A percentile compares a stretch with the other conserved stretches of the same genome.
These are phyloP conservation scores for Elaeagnus macrophylla DNA, from an alignment of 306 rosid species.

Conservation along the genomic window DNA sequence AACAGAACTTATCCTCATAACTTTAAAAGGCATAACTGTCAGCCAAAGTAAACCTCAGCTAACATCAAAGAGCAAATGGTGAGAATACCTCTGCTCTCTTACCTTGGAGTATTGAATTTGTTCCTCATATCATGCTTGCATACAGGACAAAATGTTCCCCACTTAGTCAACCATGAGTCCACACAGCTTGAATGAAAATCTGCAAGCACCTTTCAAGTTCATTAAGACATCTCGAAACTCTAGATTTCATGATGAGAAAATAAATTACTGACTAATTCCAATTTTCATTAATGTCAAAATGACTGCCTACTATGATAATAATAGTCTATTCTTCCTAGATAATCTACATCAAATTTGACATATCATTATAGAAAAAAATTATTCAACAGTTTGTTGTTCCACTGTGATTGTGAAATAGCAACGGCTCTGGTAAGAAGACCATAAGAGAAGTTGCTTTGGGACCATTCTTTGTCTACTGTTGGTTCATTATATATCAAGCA, in stretches of 20 bases:
- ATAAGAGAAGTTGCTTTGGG: too few relatives aligned
- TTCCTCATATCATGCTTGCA: slow-evolving; percentile 32
- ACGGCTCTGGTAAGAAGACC: too few relatives aligned
- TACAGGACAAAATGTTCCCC: slow-evolving; percentile 33
- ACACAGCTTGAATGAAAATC: slow-evolving; percentile 35
- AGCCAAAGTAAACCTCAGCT: not conserved
- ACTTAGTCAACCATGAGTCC: slow-evolving; percentile 34
- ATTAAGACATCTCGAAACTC: slow-evolving; percentile 2
- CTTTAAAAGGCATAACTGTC: not conserved
- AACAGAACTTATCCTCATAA: too few relatives aligned
- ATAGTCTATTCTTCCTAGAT: too few relatives aligned
- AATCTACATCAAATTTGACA: too few relatives aligned
- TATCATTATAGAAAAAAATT: too few relatives aligned
- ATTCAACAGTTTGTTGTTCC: too few relatives aligned
- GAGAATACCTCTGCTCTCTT: slow-evolving; percentile 4
- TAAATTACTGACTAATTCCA: not conserved
- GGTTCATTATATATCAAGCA: too few relatives aligned
- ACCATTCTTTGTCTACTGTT: too few relatives aligned
- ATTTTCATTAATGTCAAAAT: too few relatives aligned
- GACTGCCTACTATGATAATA: too few relatives aligned
- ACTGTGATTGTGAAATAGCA: too few relatives aligned
- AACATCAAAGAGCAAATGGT: not conserved
- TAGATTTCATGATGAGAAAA: not conserved
- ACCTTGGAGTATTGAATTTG: slow-evolving; percentile 24
- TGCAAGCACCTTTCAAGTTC: slow-evolving; percentile 17